Base-by-base conservation (phyloP, 805 yeast species). In the Wickerhamomyces kurtzmanii region DNA sequence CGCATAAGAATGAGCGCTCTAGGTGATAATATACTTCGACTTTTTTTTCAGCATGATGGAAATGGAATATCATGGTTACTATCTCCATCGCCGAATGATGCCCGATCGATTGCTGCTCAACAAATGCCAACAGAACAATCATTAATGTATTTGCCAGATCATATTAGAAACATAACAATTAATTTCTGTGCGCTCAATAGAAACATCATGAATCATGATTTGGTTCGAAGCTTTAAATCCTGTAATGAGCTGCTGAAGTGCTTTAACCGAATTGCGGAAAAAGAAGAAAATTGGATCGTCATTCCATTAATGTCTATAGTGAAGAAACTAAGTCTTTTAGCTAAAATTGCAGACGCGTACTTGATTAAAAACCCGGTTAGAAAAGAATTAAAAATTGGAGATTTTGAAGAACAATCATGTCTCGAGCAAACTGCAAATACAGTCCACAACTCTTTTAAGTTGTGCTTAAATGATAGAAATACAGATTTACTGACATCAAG, bases 391-490 rank as follows among this genome's bases (percentile, higher is more conserved):
- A 14, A 14, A 8, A 28, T 31, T 14, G 43, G 43, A 12, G 48
- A 47, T 21, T 34, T 43, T 24, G 54, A 53, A 23, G 36, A 36
- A 6, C 55, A 53, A 29, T 25, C 31, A 10, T 68, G 33, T 24
- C 45, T 66, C 22, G 81, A 75, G 31, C 61, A 59, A 24, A 66
- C 82, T 23, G 76, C 83, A 0, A 59, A 75, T 34, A 64, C 77
- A 3, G 62, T 85, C 30, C 85, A 84, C 49, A 65, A 73, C 34
- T 69, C 87, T 6, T 80, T 84, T 55, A 82, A 79, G 32, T 47
- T 80, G 4, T 82, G 94, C 36, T 58, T 86, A 24, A 82, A 81
- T 37, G 96, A 86, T 51, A 66, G 87, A 32, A 74, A 73, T 34
- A 67, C 71, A n/a, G 68, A 67, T 16, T 26, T 50, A 13, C 28